Conservation (phyloP, 257 asterid genomes). For the Leonotis leonurus region DNA sequence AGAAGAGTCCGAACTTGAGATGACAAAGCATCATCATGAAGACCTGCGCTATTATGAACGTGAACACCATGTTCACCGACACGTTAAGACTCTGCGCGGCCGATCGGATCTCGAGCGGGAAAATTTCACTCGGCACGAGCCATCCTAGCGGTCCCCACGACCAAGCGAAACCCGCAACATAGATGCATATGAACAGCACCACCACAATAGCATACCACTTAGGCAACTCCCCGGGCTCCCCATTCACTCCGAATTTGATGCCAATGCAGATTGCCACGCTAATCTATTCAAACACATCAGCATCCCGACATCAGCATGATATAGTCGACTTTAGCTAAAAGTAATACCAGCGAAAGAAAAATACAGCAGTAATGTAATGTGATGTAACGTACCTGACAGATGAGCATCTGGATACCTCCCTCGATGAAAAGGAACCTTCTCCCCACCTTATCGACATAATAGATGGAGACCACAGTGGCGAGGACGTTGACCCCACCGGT, state of each 20-base stretch:
- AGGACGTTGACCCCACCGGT: constrained; percentile 32
- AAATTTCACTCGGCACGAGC: constrained; percentile 51
- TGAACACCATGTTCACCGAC: constrained; percentile 46
- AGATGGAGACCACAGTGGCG: constrained; percentile 32
- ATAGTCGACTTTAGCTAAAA: too few relatives aligned
- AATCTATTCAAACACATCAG: too few relatives aligned
- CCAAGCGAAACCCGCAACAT: constrained; percentile 45
- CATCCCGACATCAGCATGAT: too few relatives aligned
- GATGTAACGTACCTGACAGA: constrained; percentile 38
- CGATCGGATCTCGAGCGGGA: constrained; percentile 36
- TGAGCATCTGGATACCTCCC: constrained; percentile 37
- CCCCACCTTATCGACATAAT: constrained; percentile 33
- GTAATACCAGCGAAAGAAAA: too few relatives aligned
- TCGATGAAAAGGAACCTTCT: constrained; percentile 29
- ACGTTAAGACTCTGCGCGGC: constrained; percentile 31
- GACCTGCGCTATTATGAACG: constrained; percentile 48
- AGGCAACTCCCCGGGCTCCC: constrained; percentile 5
- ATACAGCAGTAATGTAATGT: too few relatives aligned
- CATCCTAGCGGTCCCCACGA: constrained; percentile 62
- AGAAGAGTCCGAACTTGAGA: constrained; percentile 34
- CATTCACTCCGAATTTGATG: too few relatives aligned
- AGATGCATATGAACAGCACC: constrained; percentile 17
- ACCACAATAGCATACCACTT: not conserved
- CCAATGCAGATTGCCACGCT: too few relatives aligned
- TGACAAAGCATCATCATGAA: constrained; percentile 48